Conservation (phyloP, 495 filamentous ascomycete genomes). For the Corynascus novoguineensis region DNA sequence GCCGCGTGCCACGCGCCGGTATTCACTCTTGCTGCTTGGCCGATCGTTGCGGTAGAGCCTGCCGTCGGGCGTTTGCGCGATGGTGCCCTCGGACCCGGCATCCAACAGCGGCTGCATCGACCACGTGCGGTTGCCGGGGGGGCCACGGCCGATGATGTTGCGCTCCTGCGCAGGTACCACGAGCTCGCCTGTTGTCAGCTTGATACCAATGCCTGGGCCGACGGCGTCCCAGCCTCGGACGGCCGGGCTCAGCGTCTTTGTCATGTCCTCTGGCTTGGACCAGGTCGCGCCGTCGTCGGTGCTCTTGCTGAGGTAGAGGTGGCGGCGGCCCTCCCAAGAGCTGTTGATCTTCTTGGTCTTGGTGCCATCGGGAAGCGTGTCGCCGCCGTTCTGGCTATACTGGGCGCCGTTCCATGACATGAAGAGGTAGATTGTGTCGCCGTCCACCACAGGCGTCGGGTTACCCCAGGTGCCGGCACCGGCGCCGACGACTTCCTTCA, state of each 20-base stretch:
- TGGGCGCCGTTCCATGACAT: background rate
- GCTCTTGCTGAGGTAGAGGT: background rate
- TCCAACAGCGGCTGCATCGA: background rate
- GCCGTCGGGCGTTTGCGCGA: background rate
- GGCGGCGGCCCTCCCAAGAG: background rate
- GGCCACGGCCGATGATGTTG: background rate
- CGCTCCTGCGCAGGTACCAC: background rate
- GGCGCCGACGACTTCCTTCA: background rate
- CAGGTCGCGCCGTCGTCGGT: background rate
- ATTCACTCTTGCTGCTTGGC: background rate
- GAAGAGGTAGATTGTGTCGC: conserved; percentile 1
- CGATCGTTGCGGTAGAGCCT: conserved; percentile 1
- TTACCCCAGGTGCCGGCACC: background rate
- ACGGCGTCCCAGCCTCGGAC: background rate
- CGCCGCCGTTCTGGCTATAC: background rate
- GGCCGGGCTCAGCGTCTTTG: background rate
- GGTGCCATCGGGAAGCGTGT: background rate
- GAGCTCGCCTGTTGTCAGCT: background rate
- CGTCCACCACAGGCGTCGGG: background rate
- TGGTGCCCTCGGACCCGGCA: background rate
- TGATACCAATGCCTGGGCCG: background rate
- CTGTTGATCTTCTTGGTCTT: background rate
- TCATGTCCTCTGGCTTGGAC: background rate
- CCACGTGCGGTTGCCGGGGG: conserved; percentile 1
- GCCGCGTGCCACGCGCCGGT: background rate